These are phyloP conservation scores for Mortierella sp. DNA, from an alignment of 371 early-diverging fungal species.

Conservation along the genomic window DNA sequence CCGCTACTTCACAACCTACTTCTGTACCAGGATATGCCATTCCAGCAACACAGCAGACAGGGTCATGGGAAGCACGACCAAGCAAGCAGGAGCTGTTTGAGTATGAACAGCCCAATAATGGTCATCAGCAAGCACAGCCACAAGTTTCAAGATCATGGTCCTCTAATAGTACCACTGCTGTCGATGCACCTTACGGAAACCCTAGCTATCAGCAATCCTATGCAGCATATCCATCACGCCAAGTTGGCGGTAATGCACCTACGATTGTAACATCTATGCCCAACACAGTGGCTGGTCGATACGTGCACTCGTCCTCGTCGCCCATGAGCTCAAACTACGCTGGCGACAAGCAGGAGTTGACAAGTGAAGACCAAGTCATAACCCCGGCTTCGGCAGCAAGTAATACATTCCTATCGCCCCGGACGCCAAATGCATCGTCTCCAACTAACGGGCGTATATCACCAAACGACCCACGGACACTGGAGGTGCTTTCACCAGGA, in stretches of 20 bases:
- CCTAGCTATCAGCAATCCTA: constrained; percentile 1
- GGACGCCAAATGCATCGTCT: neutral
- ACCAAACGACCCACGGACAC: constrained; percentile 1
- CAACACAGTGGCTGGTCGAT: neutral
- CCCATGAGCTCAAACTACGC: neutral
- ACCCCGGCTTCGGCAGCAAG: neutral
- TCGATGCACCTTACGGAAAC: neutral
- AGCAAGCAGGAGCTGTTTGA: neutral
- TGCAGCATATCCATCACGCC: neutral
- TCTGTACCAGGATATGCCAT: neutral
- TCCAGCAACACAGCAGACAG: neutral
- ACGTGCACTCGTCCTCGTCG: neutral
- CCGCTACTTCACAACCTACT: too few relatives aligned
- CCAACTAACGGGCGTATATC: neutral
- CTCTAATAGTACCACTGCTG: too few relatives aligned
- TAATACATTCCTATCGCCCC: neutral
- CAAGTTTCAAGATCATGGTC: constrained; percentile 3
- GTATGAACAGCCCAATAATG: neutral
- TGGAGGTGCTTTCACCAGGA: constrained; percentile 33
- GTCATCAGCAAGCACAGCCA: neutral
- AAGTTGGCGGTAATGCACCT: neutral
- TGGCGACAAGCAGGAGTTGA: constrained; percentile 34
- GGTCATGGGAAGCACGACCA: constrained; percentile 1
- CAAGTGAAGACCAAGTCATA: constrained; percentile 2
- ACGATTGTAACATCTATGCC: neutral